A percentile compares a stretch with the other conserved stretches of the same genome.
Conservation (phyloP, 345 rosid genomes). For the Camelina laxa region DNA sequence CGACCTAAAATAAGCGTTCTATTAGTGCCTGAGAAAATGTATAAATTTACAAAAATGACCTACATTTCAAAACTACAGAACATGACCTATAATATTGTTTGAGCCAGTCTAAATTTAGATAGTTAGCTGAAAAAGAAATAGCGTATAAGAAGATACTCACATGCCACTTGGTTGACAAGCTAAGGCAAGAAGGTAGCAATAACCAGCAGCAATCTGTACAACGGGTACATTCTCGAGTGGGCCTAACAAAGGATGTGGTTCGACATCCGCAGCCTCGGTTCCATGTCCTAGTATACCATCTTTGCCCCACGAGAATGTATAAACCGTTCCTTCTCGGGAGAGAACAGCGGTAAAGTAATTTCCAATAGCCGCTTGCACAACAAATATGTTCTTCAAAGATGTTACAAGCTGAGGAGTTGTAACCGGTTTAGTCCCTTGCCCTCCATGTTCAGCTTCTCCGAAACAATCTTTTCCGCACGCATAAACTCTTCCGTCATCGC, state of each 20-base stretch:
- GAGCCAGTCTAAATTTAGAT: not conserved
- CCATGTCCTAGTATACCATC: conserved; percentile 86
- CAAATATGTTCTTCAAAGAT: conserved; percentile 81
- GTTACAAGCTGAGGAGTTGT: conserved; percentile 78
- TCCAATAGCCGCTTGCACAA: conserved; percentile 95
- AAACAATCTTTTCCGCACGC: conserved; percentile 89
- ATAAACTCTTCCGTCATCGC: conserved; percentile 82
- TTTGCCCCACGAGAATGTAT: conserved; percentile 90
- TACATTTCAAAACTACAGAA: not conserved
- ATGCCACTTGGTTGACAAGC: conserved; percentile 96
- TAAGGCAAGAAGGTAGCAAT: conserved; percentile 95
- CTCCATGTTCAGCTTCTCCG: conserved; percentile 82
- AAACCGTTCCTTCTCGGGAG: conserved; percentile 93
- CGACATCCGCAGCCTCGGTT: conserved; percentile 76
- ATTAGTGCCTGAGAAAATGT: not conserved
- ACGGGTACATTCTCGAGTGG: conserved; percentile 82
- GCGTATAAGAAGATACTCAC: conserved; percentile 58
- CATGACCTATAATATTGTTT: not conserved
- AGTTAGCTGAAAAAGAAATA: not conserved
- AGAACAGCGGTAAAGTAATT: conserved; percentile 91
- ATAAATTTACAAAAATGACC: not conserved
- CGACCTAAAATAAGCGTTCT: conserved; percentile 57
- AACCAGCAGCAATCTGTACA: conserved; percentile 97
- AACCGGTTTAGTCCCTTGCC: conserved; percentile 62
- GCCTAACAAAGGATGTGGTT: conserved; percentile 89